Evolutionary conservation across 371 early-diverging fungal genomes (phyloP).

Genomic region (Mortierella sp.): DNA sequence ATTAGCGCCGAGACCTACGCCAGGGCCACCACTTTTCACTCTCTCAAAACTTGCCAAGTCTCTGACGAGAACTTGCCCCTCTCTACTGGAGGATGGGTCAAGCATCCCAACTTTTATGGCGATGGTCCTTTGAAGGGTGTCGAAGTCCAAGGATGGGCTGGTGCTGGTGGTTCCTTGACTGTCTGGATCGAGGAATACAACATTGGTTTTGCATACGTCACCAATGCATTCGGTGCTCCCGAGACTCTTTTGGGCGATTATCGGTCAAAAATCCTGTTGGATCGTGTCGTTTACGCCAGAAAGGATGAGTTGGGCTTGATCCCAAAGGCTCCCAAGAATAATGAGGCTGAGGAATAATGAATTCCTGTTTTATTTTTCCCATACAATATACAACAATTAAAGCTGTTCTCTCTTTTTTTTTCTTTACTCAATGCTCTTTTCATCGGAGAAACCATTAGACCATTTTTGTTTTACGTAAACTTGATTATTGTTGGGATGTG

Average conservation of each 20-base stretch:
- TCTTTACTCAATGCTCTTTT: too few species aligned
- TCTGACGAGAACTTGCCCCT: conserved; percentile 26
- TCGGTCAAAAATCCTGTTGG: conserved; percentile 32
- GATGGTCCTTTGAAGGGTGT: conserved; percentile 52
- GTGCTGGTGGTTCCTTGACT: conserved; percentile 69
- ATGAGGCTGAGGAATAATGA: background rate
- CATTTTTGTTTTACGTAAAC: too few species aligned
- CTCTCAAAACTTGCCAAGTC: conserved; percentile 5
- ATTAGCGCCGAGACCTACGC: conserved; percentile 43
- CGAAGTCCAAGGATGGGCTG: conserved; percentile 66
- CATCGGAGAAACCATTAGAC: too few species aligned
- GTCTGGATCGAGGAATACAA: conserved; percentile 67
- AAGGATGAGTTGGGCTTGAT: conserved; percentile 45
- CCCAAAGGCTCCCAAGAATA: conserved; percentile 12
- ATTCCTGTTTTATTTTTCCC: too few species aligned
- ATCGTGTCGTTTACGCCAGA: conserved; percentile 43
- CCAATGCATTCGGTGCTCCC: conserved; percentile 55
- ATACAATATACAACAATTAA: background rate
- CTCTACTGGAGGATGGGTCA: conserved; percentile 55
- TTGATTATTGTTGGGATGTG: too few species aligned
- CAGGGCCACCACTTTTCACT: conserved; percentile 39
- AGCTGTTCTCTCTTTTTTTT: too few species aligned
- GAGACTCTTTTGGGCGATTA: conserved; percentile 41
- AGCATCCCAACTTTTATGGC: conserved; percentile 42
- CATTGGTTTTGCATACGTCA: conserved; percentile 69